A percentile compares a stretch with the other conserved stretches of the same genome.
Conservation (phyloP, 805 yeast genomes). For the Saccharomycopsis malanga region DNA sequence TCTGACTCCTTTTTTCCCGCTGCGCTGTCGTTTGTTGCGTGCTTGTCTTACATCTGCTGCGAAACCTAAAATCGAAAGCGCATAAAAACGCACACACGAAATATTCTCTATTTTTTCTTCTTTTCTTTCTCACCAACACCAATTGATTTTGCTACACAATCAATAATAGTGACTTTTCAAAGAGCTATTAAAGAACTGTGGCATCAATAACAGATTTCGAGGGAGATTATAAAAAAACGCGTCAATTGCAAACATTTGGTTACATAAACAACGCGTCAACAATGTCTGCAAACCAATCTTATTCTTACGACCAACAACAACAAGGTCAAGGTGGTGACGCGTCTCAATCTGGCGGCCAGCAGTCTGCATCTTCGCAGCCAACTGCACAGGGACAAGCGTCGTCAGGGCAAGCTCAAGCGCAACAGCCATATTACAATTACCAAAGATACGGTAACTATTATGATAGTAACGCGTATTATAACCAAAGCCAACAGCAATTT, state of each 20-base stretch:
- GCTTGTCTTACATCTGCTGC: background rate
- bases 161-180: too few relatives aligned
- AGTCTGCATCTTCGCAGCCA: background rate
- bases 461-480: conserved; percentile 2
- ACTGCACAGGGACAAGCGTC: background rate
- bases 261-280: background rate
- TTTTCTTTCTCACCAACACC: too few relatives aligned
- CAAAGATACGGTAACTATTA: conserved; percentile 1
- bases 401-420: background rate
- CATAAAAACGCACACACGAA: background rate
- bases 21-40: background rate
- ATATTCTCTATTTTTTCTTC: background rate
- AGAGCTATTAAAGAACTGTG: too few relatives aligned
- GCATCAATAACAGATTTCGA: too few relatives aligned
- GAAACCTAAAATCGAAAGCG: too few relatives aligned
- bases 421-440: background rate
- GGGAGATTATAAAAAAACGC: too few relatives aligned
- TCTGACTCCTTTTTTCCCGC: too few relatives aligned
- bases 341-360: conserved; percentile 5
- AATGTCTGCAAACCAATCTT: conserved; percentile 6
- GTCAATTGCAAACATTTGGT: too few relatives aligned
- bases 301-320: conserved; percentile 2
- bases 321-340: conserved; percentile 2
- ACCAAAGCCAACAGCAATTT: conserved; percentile 1
- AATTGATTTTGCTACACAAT: too few relatives aligned